Conservation (phyloP, 306 rosid species). For the Oemleria cerasiformis region DNA sequence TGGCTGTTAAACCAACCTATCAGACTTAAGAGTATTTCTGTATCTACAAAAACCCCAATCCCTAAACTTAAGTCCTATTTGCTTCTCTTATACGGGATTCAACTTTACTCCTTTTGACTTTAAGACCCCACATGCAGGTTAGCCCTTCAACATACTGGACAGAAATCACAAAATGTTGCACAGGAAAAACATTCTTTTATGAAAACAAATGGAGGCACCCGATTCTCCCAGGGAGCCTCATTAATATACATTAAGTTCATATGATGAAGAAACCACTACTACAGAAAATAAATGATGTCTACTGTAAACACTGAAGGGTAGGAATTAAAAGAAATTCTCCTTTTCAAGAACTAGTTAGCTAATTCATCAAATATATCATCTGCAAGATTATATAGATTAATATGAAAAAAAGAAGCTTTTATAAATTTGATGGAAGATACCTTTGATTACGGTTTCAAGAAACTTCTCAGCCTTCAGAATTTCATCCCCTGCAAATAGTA, state of each 20-base stretch:
- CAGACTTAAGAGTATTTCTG: background rate
- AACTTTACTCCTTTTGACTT: background rate
- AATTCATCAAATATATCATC: background rate
- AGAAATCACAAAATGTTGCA: background rate
- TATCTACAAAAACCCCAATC: background rate
- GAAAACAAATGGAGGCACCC: background rate
- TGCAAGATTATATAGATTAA: background rate
- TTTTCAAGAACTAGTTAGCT: background rate
- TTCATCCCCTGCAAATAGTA: conserved; percentile 53
- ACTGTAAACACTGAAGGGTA: background rate
- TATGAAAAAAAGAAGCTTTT: conserved; percentile 5
- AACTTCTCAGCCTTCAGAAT: conserved; percentile 75
- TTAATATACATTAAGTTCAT: background rate
- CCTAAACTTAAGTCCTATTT: background rate
- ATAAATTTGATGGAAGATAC: conserved; percentile 36
- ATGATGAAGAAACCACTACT: background rate
- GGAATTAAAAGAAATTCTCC: background rate
- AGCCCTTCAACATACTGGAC: background rate
- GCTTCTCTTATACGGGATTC: background rate
- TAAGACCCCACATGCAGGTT: background rate
- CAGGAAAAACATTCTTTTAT: background rate
- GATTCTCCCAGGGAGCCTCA: background rate
- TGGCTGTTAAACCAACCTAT: background rate
- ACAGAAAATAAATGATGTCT: background rate
- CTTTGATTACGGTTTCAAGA: conserved; percentile 83